phyloP scores from a whole-genome alignment of 768 basidiomycete genomes.

The Rhizopogon vinicolor region DNA sequence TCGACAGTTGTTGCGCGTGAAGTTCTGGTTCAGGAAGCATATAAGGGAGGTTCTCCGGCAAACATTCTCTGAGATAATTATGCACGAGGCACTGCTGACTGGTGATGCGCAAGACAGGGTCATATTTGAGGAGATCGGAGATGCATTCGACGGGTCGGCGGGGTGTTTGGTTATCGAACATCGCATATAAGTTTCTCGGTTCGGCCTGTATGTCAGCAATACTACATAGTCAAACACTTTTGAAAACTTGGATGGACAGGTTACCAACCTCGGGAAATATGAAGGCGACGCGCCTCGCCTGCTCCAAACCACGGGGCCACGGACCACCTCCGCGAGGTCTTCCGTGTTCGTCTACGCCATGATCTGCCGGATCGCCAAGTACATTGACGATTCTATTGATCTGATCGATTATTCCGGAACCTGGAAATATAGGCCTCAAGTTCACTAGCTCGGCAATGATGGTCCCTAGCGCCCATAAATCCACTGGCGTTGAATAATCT shows the following conservation, averaged over 20 bases:
- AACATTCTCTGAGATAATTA: slow-evolving; percentile 79
- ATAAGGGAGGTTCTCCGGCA: slow-evolving; percentile 59
- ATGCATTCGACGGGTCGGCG: slow-evolving; percentile 86
- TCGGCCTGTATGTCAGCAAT: slow-evolving; percentile 40
- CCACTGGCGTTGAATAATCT: slow-evolving; percentile 95
- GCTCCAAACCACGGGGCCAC: slow-evolving; percentile 81
- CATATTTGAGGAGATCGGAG: slow-evolving; percentile 85
- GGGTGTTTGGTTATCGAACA: slow-evolving; percentile 79
- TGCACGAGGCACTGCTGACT: slow-evolving; percentile 85
- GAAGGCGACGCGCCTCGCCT: slow-evolving; percentile 84
- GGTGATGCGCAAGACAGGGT: slow-evolving; percentile 83
- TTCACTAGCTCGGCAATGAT: slow-evolving; percentile 98
- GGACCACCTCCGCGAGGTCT: slow-evolving; percentile 77
- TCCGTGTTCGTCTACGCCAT: slow-evolving; percentile 69
- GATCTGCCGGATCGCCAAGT: slow-evolving; percentile 86
- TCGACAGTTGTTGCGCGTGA: too few relatives aligned
- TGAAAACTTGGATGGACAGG: neutral
- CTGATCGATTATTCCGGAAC: slow-evolving; percentile 89
- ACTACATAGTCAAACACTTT: neutral
- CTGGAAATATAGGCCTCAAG: slow-evolving; percentile 92
- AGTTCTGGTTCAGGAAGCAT: slow-evolving; percentile 36
- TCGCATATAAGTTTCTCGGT: slow-evolving; percentile 63
- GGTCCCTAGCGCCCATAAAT: slow-evolving; percentile 99
- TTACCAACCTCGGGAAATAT: slow-evolving; percentile 78
- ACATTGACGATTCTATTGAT: slow-evolving; percentile 84